These are phyloP conservation scores for Fusarium sp. DNA, from an alignment of 2,329 filamentous ascomycete genomes.

Conservation along the genomic window DNA sequence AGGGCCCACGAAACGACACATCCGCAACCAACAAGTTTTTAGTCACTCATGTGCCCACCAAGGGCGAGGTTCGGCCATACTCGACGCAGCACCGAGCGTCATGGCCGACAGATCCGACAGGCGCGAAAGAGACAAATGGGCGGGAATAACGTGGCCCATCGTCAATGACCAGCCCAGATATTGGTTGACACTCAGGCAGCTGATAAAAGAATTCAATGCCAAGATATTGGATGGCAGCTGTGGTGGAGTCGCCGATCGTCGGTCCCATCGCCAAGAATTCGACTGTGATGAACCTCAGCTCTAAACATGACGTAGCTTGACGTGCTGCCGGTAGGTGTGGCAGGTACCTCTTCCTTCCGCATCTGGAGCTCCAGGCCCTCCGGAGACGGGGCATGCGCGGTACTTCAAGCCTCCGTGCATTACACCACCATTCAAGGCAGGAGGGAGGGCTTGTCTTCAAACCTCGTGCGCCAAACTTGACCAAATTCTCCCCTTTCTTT, in stretches of 20 bases:
- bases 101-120: slow-evolving; percentile 32
- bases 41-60: slow-evolving; percentile 11
- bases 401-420: slow-evolving; percentile 19
- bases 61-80: slow-evolving; percentile 30
- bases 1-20: slow-evolving; percentile 28
- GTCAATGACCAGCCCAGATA: slow-evolving; percentile 22
- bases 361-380: slow-evolving; percentile 17
- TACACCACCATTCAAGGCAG: slow-evolving; percentile 27
- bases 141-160: neutral
- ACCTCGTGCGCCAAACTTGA: neutral
- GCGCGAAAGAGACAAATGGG: neutral
- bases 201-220: slow-evolving; percentile 1
- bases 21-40: slow-evolving; percentile 29
- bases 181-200: neutral
- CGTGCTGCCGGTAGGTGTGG: neutral
- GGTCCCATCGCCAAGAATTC: slow-evolving; percentile 41
- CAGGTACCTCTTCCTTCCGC: slow-evolving; percentile 11
- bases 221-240: slow-evolving; percentile 5
- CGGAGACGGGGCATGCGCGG: slow-evolving; percentile 22
- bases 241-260: slow-evolving; percentile 39
- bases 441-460: slow-evolving; percentile 1
- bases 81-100: slow-evolving; percentile 19
- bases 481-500: slow-evolving; percentile 6
- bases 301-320: slow-evolving; percentile 36
- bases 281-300: slow-evolving; percentile 24